These are phyloP conservation scores for Mucor piriformis DNA, from an alignment of 371 early-diverging fungal genomes.

Conservation along the genomic window DNA sequence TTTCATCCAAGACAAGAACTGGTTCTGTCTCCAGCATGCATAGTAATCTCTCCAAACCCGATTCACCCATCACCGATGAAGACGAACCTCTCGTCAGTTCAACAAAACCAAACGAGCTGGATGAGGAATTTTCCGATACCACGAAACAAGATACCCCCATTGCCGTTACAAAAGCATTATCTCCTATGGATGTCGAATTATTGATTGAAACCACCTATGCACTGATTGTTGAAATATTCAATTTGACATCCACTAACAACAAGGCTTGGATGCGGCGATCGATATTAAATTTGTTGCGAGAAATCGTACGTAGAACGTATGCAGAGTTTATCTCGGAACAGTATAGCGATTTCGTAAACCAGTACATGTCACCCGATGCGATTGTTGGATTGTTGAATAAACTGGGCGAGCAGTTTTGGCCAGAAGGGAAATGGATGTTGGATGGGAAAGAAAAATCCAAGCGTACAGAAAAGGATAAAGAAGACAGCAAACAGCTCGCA, in stretches of 20 bases:
- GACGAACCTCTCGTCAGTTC: background rate
- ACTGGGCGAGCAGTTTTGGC: constrained; percentile 43
- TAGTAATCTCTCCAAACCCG: constrained; percentile 6
- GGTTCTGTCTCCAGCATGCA: constrained; percentile 33
- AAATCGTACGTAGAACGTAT: constrained; percentile 52
- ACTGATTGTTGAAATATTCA: constrained; percentile 48
- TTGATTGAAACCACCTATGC: constrained; percentile 56
- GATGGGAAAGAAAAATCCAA: constrained; percentile 5
- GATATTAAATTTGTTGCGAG: constrained; percentile 41
- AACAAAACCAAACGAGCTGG: background rate
- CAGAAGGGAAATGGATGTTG: constrained; percentile 34
- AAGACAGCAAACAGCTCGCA: constrained; percentile 32
- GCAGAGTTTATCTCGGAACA: constrained; percentile 45
- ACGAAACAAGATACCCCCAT: constrained; percentile 2
- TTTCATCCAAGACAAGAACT: constrained; percentile 24
- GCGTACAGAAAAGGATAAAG: constrained; percentile 38
- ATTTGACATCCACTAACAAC: constrained; percentile 48
- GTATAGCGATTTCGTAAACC: constrained; percentile 40
- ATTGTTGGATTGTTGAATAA: constrained; percentile 29
- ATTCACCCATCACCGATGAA: background rate
- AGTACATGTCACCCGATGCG: constrained; percentile 40
- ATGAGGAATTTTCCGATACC: background rate
- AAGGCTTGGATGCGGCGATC: constrained; percentile 53
- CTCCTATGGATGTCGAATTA: constrained; percentile 47
- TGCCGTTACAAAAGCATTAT: constrained; percentile 21